Percentiles rank a stretch among this genome's conserved stretches.
These are phyloP conservation scores for Hemisphaericaspora nanyangensis DNA, from an alignment of 805 yeast genomes.

Conservation along the genomic window DNA sequence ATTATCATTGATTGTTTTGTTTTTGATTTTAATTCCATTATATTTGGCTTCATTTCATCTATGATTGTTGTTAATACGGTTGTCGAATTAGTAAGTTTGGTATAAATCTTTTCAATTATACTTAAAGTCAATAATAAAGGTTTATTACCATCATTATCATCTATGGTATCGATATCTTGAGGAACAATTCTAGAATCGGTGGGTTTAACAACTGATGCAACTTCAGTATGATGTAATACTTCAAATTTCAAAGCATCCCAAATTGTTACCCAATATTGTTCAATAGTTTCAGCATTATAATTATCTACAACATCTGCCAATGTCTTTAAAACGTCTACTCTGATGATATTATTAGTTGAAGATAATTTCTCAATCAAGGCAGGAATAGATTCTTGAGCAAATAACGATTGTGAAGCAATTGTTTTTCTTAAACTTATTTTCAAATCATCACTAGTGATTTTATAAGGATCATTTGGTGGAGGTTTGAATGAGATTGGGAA, in stretches of 20 bases:
- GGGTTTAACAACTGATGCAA: conserved; percentile 22
- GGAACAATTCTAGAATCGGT: conserved; percentile 24
- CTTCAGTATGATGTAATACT: conserved; percentile 58
- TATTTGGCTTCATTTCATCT: conserved; percentile 51
- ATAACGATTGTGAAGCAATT: conserved; percentile 55
- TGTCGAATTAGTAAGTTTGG: conserved; percentile 29
- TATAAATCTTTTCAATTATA: conserved; percentile 39
- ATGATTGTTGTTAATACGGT: conserved; percentile 33
- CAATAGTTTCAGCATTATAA: conserved; percentile 48
- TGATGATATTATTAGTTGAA: conserved; percentile 68
- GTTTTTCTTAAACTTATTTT: conserved; percentile 59
- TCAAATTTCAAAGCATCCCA: conserved; percentile 92
- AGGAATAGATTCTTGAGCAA: conserved; percentile 72
- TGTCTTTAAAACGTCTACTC: conserved; percentile 69
- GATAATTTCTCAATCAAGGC: conserved; percentile 76
- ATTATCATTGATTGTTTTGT: conserved; percentile 62
- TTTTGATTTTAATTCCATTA: conserved; percentile 48
- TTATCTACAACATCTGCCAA: conserved; percentile 51
- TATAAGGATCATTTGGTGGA: conserved; percentile 84
- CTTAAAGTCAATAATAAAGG: conserved; percentile 33
- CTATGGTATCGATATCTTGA: conserved; percentile 19
- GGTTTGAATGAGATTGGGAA: conserved; percentile 95
- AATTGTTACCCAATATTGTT: conserved; percentile 62
- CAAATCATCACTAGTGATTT: conserved; percentile 70
- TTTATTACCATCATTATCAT: conserved; percentile 34